Base-by-base conservation (phyloP, 2,329 filamentous ascomycete species). In the Tolypocladium tropicale region DNA sequence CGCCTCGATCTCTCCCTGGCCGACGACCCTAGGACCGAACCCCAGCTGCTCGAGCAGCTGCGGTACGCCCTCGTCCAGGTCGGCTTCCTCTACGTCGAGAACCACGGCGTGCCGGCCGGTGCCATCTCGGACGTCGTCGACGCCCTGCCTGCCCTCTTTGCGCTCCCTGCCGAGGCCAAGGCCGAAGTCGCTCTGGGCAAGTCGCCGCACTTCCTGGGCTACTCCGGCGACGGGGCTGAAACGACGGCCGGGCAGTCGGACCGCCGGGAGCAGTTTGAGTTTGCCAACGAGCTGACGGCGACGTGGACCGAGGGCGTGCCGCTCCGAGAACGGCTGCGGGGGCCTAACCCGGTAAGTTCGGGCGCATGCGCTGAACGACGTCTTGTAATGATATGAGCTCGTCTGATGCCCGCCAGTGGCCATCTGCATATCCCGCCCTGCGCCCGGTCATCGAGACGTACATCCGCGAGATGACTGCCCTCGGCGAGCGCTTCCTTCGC, bases 201-300 rank as follows among this genome's bases (percentile, higher is more conserved):
- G 30, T 84, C 79, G 1, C 80, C 81, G 11, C 81, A 84, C 63
- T 83, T 85, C 56, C 69, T 85, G 2, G 82, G 82, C 0, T 85
- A 84, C 63, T 81, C 78, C 58, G 75, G 71, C 0, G 74, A 75
- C 21, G 81, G 80, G 0, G 71, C 76, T 28, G 82, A 85, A 64
- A 79, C 69, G 0, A 85, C 83, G 2, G 76, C 78, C 0, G 79
- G 80, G 0, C 67, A 69, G 53, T 61, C 67, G 16, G 82, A 85
- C 62, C 67, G 72, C 21, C 69, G 81, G 21, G 81, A 85, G 64
- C 82, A 85, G 61, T 78, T 83, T 52, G 81, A 85, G 63, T 79
- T 81, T 62, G 81, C 78, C 16, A 84, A 79, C 0, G 81, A 84
- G 59, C 66, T 83, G 33, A 56, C 67, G 0, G 70, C 67, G 1